Evolutionary conservation across 148 eudicot genomes (phyloP).

Genomic region (Rhododendron molle): DNA sequence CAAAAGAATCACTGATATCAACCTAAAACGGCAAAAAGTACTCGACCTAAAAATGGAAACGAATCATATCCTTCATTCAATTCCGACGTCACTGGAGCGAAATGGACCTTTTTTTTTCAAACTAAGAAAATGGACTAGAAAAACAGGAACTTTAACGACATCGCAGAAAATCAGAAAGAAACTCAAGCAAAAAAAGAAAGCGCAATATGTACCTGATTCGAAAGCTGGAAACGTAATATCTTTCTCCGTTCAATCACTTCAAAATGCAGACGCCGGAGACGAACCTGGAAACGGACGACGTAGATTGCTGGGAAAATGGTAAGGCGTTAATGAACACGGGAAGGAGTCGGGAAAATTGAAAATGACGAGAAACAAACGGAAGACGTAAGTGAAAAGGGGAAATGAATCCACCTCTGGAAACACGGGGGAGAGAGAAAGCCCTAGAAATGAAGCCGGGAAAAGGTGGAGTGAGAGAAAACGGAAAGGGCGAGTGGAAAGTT

Average conservation of each 20-base stretch:
- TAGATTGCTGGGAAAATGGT: not conserved
- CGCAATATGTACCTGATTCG: not conserved
- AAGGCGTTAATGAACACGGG: not conserved
- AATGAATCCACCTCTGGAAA: not conserved
- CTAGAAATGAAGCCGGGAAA: not conserved
- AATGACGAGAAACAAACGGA: not conserved
- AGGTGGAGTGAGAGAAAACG: not conserved
- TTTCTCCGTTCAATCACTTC: not conserved
- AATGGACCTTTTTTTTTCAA: not conserved
- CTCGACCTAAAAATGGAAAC: not conserved
- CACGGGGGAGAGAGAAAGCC: not conserved
- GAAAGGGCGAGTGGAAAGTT: not conserved
- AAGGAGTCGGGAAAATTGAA: not conserved
- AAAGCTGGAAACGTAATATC: not conserved
- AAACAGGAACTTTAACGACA: not conserved
- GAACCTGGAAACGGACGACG: not conserved
- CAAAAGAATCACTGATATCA: not conserved
- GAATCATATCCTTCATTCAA: not conserved
- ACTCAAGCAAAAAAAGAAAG: not conserved
- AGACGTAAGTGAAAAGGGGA: not conserved
- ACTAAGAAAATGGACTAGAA: not conserved
- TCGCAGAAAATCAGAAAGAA: not conserved
- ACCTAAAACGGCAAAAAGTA: not conserved
- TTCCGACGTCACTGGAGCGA: not conserved
- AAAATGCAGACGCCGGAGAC: not conserved